Evolutionary conservation across 441 rosid species (phyloP).

Genomic region (Erysimum cheiri): DNA sequence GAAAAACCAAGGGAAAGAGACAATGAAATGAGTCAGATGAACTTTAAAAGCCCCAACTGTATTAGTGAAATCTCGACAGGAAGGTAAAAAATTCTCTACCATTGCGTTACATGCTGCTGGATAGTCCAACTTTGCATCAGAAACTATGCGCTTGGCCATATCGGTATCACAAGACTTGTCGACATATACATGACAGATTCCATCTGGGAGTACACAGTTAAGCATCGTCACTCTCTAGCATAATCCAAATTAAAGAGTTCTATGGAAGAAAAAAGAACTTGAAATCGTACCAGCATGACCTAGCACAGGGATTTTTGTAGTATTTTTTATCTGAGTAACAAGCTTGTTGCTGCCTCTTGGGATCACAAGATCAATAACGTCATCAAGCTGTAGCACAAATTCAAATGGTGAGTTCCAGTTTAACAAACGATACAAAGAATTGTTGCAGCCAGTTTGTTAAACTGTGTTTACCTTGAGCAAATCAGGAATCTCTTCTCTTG

Average conservation of each 20-base stretch:
- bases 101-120: constrained; percentile 99
- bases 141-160: constrained; percentile 81
- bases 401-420: constrained; percentile 33
- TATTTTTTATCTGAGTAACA: constrained; percentile 85
- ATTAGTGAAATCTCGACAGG: constrained; percentile 14
- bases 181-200: constrained; percentile 94
- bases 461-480: constrained; percentile 73
- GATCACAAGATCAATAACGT: constrained; percentile 97
- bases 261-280: constrained; percentile 11
- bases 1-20: constrained; percentile 36
- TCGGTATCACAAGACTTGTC: constrained; percentile 87
- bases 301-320: constrained; percentile 95
- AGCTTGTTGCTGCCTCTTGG: constrained; percentile 99
- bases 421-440: constrained; percentile 25
- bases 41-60: neutral
- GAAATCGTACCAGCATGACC: constrained; percentile 90
- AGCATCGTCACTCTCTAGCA: constrained; percentile 12
- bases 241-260: neutral
- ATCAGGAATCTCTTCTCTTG: constrained; percentile 98
- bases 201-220: constrained; percentile 59
- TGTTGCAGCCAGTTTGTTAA: constrained; percentile 23
- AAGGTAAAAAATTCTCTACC: constrained; percentile 53
- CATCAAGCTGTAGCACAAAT: constrained; percentile 82
- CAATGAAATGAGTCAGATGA: neutral
- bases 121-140: constrained; percentile 94